These are phyloP conservation scores for Fonsecaea pedrosoi DNA, from an alignment of 2,329 filamentous ascomycete genomes.

Conservation along the genomic window DNA sequence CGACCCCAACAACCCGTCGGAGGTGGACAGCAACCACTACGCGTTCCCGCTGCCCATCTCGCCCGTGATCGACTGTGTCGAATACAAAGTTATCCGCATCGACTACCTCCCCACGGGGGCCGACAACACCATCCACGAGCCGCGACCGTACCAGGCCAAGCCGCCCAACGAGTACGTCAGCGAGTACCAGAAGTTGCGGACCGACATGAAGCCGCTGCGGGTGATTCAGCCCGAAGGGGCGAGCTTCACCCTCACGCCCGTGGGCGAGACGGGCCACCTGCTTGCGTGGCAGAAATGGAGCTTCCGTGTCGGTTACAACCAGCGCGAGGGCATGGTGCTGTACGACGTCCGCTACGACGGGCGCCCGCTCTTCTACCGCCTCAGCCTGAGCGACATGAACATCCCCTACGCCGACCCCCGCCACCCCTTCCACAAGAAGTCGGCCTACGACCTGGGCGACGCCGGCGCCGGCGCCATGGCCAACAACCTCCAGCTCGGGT, in stretches of 20 bases:
- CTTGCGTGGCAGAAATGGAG: constrained; percentile 72
- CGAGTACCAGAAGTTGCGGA: constrained; percentile 66
- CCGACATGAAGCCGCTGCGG: constrained; percentile 68
- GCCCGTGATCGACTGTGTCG: constrained; percentile 68
- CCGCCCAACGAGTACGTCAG: constrained; percentile 71
- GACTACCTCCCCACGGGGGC: constrained; percentile 72
- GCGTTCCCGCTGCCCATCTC: constrained; percentile 71
- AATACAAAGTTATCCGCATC: constrained; percentile 70
- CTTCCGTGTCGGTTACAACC: constrained; percentile 67
- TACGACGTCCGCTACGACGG: constrained; percentile 70
- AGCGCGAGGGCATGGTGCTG: constrained; percentile 70
- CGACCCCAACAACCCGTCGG: constrained; percentile 64
- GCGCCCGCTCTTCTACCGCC: constrained; percentile 70
- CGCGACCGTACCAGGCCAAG: constrained; percentile 27
- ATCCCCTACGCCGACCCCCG: constrained; percentile 67
- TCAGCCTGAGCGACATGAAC: constrained; percentile 72
- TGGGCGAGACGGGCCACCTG: constrained; percentile 60
- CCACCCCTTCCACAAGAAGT: constrained; percentile 72
- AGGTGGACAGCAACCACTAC: constrained; percentile 72
- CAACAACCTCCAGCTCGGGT: constrained; percentile 72
- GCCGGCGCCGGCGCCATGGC: constrained; percentile 70
- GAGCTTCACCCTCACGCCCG: constrained; percentile 62
- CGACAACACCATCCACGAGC: constrained; percentile 60
- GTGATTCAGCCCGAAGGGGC: constrained; percentile 70
- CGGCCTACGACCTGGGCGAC: constrained; percentile 74